A percentile compares a stretch with the other conserved stretches of the same genome.
Conservation (phyloP, 768 basidiomycete species). For the Rhodotorula taiwanensis region DNA sequence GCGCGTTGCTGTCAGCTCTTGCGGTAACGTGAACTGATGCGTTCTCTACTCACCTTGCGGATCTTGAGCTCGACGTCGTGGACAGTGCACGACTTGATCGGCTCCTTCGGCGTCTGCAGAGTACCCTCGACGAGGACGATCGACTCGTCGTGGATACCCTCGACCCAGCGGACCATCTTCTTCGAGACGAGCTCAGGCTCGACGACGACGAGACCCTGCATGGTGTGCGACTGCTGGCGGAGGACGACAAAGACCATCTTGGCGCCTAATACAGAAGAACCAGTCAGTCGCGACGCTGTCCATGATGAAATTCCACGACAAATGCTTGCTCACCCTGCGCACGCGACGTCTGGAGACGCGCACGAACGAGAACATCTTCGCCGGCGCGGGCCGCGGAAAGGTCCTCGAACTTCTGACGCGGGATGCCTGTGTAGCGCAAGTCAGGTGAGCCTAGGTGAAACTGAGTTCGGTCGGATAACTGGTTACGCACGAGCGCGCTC, state of each 20-base stretch:
- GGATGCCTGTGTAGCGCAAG: constrained; percentile 44
- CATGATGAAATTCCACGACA: not conserved
- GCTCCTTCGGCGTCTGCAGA: constrained; percentile 68
- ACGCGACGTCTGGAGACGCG: constrained; percentile 82
- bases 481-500: constrained; percentile 52
- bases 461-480: no score
- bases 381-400: constrained; percentile 61
- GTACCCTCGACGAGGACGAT: constrained; percentile 84
- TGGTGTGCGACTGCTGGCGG: constrained; percentile 74
- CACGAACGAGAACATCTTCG: constrained; percentile 72
- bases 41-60: constrained; percentile 55
- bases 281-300: constrained; percentile 1
- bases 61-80: constrained; percentile 81
- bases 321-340: constrained; percentile 56
- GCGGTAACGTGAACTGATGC: not conserved
- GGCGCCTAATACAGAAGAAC: constrained; percentile 50
- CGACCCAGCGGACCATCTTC: constrained; percentile 94
- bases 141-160: constrained; percentile 68
- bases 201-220: constrained; percentile 75
- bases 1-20: not conserved
- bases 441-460: not conserved
- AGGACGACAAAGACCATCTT: constrained; percentile 93
- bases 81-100: constrained; percentile 85
- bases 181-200: constrained; percentile 74
- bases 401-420: constrained; percentile 59